Evolutionary conservation across 1,284 basidiomycete species (phyloP), one percentile per base, ranked within the genome.

Genomic region (Fistulina hepatica): DNA sequence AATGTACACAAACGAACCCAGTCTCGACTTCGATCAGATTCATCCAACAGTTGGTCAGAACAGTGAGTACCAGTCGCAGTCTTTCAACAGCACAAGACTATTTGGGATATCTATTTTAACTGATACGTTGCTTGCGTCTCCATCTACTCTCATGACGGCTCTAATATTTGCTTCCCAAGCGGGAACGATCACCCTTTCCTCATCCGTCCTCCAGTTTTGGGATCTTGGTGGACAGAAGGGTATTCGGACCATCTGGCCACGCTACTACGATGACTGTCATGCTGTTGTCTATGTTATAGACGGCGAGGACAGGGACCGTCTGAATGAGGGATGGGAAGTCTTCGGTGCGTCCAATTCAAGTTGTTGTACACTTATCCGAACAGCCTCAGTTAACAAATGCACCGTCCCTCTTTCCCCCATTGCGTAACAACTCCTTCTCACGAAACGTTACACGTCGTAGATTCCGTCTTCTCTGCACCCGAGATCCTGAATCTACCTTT

Each of bases 11-110:
- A 77, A 86, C 23, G 76, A 73, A 1, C 88, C 88, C 0, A 88
- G 86, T 0, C 72, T 92, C 24, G 66, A 82, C 24, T 78, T 90
- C 0, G 83, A 89, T 50, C 92, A 89, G 61, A 94, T 97, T 51
- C 88, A 74, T 0, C 92, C 92, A 1, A 95, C 92, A 0, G 84
- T 97, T 2, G 91, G 91, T 1, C 91, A 95, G 60, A 95, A 95
- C 59, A 93, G 91, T 93, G 73, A 56, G 54, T 39, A 13, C 3
- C 13, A 2, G 13, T 19, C 13, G 28, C 28, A 8, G 9, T 13
- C 23, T 27, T 34, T 33, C 24, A 16, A 15, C 15, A 27, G 6
- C 22, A 19, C 10, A 6, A 21, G 22, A 21, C 17, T 34, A 15
- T 21, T 33, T n/a, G 20, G 31, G n/a, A n/a, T n/a, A n/a, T n/a